These are phyloP conservation scores for Trametopsis cervina DNA, from an alignment of 768 basidiomycete species.

Conservation along the genomic window DNA sequence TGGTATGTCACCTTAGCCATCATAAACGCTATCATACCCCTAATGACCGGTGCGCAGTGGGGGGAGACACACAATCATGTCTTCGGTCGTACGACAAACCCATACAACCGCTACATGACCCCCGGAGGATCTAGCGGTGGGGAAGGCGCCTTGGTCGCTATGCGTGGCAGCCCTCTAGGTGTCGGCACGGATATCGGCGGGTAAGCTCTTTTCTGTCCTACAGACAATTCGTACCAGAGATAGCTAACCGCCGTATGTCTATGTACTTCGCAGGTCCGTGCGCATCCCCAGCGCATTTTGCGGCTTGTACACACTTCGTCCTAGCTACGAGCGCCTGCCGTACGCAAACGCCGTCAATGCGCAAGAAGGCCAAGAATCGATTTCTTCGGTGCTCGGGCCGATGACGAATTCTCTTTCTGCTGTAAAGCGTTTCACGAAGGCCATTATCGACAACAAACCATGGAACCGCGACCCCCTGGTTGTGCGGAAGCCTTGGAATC, in stretches of 20 bases:
- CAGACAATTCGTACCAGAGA: neutral
- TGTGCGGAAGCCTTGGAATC: constrained; percentile 41
- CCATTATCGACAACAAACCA: constrained; percentile 47
- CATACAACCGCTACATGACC: constrained; percentile 63
- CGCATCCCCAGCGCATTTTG: constrained; percentile 65
- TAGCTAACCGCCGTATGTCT: too few relatives aligned
- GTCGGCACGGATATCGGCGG: constrained; percentile 81
- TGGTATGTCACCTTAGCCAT: too few relatives aligned
- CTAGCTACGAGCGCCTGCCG: constrained; percentile 64
- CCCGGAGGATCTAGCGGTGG: constrained; percentile 82
- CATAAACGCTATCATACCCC: neutral
- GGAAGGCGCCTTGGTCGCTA: constrained; percentile 70
- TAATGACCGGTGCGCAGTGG: constrained; percentile 39
- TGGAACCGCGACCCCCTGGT: constrained; percentile 51
- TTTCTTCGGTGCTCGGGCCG: constrained; percentile 72
- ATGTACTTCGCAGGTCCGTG: constrained; percentile 49
- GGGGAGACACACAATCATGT: constrained; percentile 72
- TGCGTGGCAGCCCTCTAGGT: constrained; percentile 44
- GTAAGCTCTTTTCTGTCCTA: constrained; percentile 30
- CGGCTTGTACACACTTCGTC: constrained; percentile 66
- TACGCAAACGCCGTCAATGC: constrained; percentile 62
- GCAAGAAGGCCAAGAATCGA: constrained; percentile 63
- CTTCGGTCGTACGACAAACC: constrained; percentile 76
- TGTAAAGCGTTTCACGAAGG: constrained; percentile 61
- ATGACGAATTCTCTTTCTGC: constrained; percentile 50